Evolutionary conservation across 2,329 filamentous ascomycete species (phyloP).

Genomic region (Akanthomyces lecanii): DNA sequence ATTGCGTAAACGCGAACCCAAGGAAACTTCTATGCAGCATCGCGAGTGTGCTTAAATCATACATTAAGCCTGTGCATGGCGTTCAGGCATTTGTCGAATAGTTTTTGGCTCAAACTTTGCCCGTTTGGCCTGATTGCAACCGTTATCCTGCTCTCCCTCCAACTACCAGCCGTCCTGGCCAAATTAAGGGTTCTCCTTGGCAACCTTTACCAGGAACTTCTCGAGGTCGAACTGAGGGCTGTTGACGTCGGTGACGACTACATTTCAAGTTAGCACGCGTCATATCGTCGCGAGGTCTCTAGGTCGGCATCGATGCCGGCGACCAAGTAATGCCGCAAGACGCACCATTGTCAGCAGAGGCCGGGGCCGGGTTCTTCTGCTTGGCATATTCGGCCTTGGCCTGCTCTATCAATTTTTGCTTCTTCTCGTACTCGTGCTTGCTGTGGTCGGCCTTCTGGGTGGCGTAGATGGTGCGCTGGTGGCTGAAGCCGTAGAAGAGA

Average conservation of each 20-base stretch:
- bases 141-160: constrained; percentile 22
- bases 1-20: constrained; percentile 40
- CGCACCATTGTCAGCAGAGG: constrained; percentile 32
- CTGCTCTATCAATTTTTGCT: constrained; percentile 85
- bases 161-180: neutral
- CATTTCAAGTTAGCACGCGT: constrained; percentile 21
- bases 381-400: constrained; percentile 88
- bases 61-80: constrained; percentile 30
- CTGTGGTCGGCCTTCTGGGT: constrained; percentile 65
- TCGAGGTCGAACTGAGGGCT: constrained; percentile 93
- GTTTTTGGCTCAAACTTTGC: constrained; percentile 11
- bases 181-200: constrained; percentile 47
- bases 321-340: constrained; percentile 20
- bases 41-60: constrained; percentile 38
- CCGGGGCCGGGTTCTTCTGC: constrained; percentile 55
- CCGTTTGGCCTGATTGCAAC: constrained; percentile 19
- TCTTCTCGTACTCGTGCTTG: constrained; percentile 82
- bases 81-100: constrained; percentile 17
- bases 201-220: constrained; percentile 66
- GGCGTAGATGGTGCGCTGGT: constrained; percentile 77
- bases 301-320: neutral
- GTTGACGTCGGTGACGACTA: constrained; percentile 58
- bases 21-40: constrained; percentile 49
- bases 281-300: neutral
- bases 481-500: constrained; percentile 91